Conservation (phyloP, 2,329 filamentous ascomycete genomes). For the Arthrobotrys musiformis region DNA sequence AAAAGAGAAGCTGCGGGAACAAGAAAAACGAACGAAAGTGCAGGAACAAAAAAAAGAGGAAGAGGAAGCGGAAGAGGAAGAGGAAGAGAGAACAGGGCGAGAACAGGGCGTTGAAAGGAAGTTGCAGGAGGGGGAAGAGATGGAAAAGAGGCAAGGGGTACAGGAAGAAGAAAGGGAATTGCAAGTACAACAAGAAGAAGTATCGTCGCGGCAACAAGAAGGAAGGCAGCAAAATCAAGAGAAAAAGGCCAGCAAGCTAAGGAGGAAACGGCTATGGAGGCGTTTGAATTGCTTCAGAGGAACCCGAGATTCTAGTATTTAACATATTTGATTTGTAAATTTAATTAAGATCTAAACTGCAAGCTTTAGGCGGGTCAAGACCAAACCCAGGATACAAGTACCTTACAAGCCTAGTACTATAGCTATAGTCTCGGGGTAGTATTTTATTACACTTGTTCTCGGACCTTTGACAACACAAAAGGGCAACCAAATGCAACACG, state of each 20-base stretch:
- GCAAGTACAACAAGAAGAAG: neutral
- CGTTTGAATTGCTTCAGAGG: neutral
- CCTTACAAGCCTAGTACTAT: too few species aligned
- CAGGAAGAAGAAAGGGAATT: neutral
- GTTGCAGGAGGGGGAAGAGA: neutral
- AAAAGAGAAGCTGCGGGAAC: neutral
- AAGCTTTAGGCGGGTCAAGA: too few species aligned
- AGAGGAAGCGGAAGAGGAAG: neutral
- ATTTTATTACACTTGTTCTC: too few species aligned
- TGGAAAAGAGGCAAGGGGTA: neutral
- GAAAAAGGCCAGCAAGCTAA: neutral
- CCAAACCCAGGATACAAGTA: too few species aligned
- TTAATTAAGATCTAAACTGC: too few species aligned
- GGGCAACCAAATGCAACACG: too few species aligned
- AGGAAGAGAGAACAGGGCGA: neutral
- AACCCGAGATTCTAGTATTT: too few species aligned
- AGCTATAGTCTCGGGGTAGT: too few species aligned
- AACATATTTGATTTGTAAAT: too few species aligned
- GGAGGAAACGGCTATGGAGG: neutral
- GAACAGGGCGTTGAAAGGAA: too few species aligned
- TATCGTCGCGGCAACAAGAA: neutral
- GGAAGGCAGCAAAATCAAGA: neutral
- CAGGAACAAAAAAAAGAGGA: neutral
- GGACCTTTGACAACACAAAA: too few species aligned
- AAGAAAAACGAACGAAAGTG: neutral